phyloP scores from a whole-genome alignment of 2,329 filamentous ascomycete species.

The Ambrosiella beaveri region DNA sequence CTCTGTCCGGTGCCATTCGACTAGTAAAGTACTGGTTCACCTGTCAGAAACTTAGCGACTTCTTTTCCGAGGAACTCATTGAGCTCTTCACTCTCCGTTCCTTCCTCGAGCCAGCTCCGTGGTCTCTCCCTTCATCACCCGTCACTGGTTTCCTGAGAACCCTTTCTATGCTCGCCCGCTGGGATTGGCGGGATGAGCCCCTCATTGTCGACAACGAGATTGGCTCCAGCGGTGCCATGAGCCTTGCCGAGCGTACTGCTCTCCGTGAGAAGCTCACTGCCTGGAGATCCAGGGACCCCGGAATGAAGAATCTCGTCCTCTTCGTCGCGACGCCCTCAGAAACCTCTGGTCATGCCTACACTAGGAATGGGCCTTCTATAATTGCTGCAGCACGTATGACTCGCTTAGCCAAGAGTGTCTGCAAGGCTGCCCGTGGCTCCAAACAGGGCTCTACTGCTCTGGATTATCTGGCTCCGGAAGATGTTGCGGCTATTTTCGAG shows the following conservation, averaged over 20 bases:
- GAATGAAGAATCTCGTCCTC: constrained; percentile 66
- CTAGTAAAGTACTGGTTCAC: constrained; percentile 82
- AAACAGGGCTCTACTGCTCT: constrained; percentile 34
- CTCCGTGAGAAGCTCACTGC: constrained; percentile 59
- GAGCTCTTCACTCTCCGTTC: constrained; percentile 65
- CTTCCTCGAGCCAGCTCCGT: constrained; percentile 71
- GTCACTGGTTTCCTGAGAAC: constrained; percentile 69
- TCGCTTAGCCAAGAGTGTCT: constrained; percentile 59
- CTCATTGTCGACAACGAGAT: constrained; percentile 56
- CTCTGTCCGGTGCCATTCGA: constrained; percentile 67
- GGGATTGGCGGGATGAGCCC: constrained; percentile 81
- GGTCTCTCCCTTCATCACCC: constrained; percentile 57
- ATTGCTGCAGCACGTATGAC: constrained; percentile 76
- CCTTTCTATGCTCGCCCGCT: constrained; percentile 61
- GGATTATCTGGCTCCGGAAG: constrained; percentile 25
- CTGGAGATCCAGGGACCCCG: constrained; percentile 77
- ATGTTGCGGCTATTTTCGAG: constrained; percentile 42
- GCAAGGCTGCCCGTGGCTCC: constrained; percentile 31
- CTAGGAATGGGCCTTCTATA: constrained; percentile 49
- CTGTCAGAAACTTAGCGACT: constrained; percentile 58
- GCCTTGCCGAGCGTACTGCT: constrained; percentile 38
- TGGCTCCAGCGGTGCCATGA: constrained; percentile 23
- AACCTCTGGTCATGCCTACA: constrained; percentile 63
- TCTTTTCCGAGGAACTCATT: constrained; percentile 64
- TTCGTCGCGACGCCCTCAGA: constrained; percentile 72